Evolutionary conservation across 306 rosid genomes (phyloP).

Genomic region (Sindora glabra): DNA sequence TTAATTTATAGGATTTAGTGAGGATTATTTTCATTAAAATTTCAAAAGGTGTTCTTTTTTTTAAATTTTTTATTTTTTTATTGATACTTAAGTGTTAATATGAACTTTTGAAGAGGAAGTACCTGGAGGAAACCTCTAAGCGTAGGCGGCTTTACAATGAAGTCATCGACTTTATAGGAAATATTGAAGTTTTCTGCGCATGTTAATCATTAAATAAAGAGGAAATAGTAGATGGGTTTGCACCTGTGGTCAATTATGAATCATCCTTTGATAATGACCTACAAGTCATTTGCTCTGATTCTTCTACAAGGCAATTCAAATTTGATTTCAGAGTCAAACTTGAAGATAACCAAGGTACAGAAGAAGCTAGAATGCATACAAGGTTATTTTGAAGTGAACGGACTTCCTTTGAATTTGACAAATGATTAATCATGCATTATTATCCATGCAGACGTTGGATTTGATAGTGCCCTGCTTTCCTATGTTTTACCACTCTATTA

Average conservation of each 20-base stretch:
- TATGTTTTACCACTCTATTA: too few relatives aligned
- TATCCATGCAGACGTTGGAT: slow-evolving; percentile 62
- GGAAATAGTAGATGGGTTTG: slow-evolving; percentile 46
- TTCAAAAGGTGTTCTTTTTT: too few relatives aligned
- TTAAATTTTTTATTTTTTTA: too few relatives aligned
- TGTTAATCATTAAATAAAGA: slow-evolving; percentile 69
- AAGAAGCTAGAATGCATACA: neutral
- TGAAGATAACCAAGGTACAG: slow-evolving; percentile 76
- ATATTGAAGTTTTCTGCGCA: slow-evolving; percentile 91
- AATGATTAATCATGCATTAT: neutral
- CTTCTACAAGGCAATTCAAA: slow-evolving; percentile 81
- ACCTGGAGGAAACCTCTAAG: slow-evolving; percentile 57
- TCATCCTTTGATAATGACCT: slow-evolving; percentile 69
- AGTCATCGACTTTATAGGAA: slow-evolving; percentile 85
- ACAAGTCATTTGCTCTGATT: slow-evolving; percentile 72
- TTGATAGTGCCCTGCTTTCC: too few relatives aligned
- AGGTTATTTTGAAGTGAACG: neutral
- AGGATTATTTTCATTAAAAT: too few relatives aligned
- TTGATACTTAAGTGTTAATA: slow-evolving; percentile 48
- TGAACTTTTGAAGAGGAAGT: slow-evolving; percentile 67
- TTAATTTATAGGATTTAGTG: too few relatives aligned
- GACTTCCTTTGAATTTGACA: neutral
- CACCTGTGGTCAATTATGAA: slow-evolving; percentile 62
- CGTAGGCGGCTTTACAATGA: slow-evolving; percentile 81
- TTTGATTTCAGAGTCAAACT: slow-evolving; percentile 81